Conservation (phyloP, 768 basidiomycete genomes). For the Suillus sp. region DNA sequence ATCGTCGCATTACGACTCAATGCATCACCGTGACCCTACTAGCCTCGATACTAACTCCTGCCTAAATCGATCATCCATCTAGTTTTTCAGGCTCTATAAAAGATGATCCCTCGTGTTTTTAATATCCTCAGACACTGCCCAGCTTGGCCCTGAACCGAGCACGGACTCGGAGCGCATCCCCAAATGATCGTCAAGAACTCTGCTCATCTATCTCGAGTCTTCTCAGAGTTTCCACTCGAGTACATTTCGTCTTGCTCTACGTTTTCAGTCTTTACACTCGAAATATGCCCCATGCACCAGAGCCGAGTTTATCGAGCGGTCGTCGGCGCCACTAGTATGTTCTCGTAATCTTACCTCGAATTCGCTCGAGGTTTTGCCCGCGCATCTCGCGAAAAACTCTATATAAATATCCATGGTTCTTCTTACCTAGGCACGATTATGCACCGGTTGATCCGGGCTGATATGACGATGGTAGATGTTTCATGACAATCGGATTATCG, state of each 20-base stretch:
- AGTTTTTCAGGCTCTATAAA: not conserved
- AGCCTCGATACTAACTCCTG: not conserved
- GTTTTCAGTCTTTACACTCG: not conserved
- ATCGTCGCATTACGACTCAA: not conserved
- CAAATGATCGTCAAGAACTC: slow-evolving; percentile 8
- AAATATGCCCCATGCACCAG: not conserved
- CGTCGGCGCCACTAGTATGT: not conserved
- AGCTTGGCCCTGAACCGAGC: not conserved
- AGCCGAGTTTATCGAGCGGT: not conserved
- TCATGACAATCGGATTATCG: not conserved
- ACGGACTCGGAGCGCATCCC: not conserved
- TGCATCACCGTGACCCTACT: not conserved
- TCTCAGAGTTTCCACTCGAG: not conserved
- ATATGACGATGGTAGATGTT: not conserved
- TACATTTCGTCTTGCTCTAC: not conserved
- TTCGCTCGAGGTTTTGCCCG: not conserved
- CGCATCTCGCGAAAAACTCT: not conserved
- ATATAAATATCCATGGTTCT: not conserved
- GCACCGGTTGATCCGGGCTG: not conserved
- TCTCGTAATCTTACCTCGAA: not conserved
- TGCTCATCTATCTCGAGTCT: not conserved
- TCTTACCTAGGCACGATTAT: not conserved
- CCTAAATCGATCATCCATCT: slow-evolving; percentile 6
- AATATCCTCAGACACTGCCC: not conserved
- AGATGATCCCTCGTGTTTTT: slow-evolving; percentile 6